phyloP scores from a whole-genome alignment of 202 grass and related monocot species.

The Panicum hallii region DNA sequence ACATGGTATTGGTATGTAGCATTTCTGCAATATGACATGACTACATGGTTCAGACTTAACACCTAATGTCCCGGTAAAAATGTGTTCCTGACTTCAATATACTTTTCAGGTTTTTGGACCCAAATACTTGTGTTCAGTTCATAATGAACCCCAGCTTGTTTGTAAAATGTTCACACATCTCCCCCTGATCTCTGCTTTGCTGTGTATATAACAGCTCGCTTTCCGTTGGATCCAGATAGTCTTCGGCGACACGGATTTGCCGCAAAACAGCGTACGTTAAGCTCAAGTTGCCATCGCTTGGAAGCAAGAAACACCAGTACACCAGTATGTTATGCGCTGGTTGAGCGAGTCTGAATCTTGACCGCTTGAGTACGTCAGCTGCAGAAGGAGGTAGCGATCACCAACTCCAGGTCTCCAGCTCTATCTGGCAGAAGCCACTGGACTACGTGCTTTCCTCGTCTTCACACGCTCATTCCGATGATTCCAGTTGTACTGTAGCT shows the following conservation, averaged over 20 bases:
- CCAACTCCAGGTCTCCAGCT: background rate
- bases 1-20: background rate
- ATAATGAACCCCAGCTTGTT: background rate
- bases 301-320: background rate
- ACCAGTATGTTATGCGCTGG: constrained; percentile 26
- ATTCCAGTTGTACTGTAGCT: constrained; percentile 39
- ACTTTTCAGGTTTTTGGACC: background rate
- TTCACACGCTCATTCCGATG: constrained; percentile 28
- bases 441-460: constrained; percentile 35
- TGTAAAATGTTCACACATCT: background rate
- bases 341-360: background rate
- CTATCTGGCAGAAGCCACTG: background rate
- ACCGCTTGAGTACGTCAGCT: constrained; percentile 27
- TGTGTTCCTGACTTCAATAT: background rate
- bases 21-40: background rate
- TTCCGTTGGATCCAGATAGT: constrained; percentile 8
- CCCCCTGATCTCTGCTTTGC: background rate
- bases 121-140: background rate
- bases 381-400: constrained; percentile 5
- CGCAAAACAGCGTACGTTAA: constrained; percentile 5
- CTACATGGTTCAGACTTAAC: background rate
- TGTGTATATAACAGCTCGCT: background rate
- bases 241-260: constrained; percentile 8
- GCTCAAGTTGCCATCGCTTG: constrained; percentile 35
- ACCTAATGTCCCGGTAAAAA: background rate